phyloP scores from a whole-genome alignment of 768 basidiomycete species.

The Xanthoconium stramineum region DNA sequence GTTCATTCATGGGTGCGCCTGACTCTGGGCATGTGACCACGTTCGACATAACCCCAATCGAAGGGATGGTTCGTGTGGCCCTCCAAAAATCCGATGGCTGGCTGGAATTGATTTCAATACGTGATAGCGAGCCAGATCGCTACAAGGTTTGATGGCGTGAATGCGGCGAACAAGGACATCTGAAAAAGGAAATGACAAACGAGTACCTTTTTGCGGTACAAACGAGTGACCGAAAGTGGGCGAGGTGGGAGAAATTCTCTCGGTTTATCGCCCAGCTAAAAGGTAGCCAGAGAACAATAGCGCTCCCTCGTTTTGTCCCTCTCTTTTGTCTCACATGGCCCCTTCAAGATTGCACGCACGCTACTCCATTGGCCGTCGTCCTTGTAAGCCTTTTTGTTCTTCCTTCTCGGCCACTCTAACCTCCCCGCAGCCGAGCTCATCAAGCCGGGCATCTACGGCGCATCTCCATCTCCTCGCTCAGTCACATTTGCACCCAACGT shows the following conservation, averaged over 20 bases:
- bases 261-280: constrained; percentile 12
- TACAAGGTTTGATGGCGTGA: too few relatives aligned
- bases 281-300: constrained; percentile 28
- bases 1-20: too few relatives aligned
- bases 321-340: constrained; percentile 9
- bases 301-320: constrained; percentile 11
- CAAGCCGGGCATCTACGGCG: constrained; percentile 54
- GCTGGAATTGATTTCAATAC: too few relatives aligned
- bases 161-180: too few relatives aligned
- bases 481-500: constrained; percentile 66
- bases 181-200: constrained; percentile 3
- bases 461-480: constrained; percentile 40
- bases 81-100: too few relatives aligned
- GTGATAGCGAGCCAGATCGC: too few relatives aligned
- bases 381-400: constrained; percentile 10
- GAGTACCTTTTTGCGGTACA: constrained; percentile 9
- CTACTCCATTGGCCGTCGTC: constrained; percentile 38
- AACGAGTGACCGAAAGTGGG: constrained; percentile 13
- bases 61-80: too few relatives aligned
- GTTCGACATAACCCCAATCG: too few relatives aligned
- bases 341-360: constrained; percentile 17
- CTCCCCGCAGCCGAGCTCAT: constrained; percentile 33
- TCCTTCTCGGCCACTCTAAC: background rate
- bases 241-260: background rate
- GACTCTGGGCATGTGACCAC: too few relatives aligned